These are phyloP conservation scores for Drechslerella stenobrocha DNA, from an alignment of 2,329 filamentous ascomycete species.

Conservation along the genomic window DNA sequence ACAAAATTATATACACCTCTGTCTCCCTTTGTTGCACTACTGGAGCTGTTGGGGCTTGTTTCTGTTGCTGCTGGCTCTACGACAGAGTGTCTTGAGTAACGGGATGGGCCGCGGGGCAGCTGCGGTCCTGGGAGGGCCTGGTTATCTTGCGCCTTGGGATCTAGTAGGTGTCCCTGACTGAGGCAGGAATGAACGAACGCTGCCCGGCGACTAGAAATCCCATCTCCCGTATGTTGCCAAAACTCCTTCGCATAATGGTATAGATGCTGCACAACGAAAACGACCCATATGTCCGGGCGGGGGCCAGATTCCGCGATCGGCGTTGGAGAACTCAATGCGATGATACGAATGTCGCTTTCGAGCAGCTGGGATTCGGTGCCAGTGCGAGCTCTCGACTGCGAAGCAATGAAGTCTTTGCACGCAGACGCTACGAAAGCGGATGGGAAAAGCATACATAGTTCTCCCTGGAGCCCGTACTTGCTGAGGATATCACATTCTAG, in stretches of 20 bases:
- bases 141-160: conserved; percentile 56
- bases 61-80: conserved; percentile 47
- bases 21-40: conserved; percentile 55
- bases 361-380: background rate
- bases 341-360: conserved; percentile 1
- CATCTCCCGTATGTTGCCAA: conserved; percentile 95
- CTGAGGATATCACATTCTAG: conserved; percentile 71
- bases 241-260: conserved; percentile 83
- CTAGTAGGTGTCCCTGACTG: conserved; percentile 68
- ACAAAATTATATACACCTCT: conserved; percentile 72
- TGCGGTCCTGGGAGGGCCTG: background rate
- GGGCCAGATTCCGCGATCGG: conserved; percentile 58
- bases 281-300: conserved; percentile 53
- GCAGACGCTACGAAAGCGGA: conserved; percentile 69
- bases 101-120: conserved; percentile 50
- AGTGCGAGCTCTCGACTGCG: background rate
- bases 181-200: conserved; percentile 83
- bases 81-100: conserved; percentile 49
- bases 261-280: conserved; percentile 70
- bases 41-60: background rate
- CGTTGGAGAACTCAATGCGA: conserved; percentile 6
- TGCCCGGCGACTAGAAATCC: conserved; percentile 83
- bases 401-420: conserved; percentile 72
- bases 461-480: conserved; percentile 65
- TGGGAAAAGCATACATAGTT: conserved; percentile 81